These are phyloP conservation scores for Emergomyces orientalis DNA, from an alignment of 2,329 filamentous ascomycete species.

Conservation along the genomic window DNA sequence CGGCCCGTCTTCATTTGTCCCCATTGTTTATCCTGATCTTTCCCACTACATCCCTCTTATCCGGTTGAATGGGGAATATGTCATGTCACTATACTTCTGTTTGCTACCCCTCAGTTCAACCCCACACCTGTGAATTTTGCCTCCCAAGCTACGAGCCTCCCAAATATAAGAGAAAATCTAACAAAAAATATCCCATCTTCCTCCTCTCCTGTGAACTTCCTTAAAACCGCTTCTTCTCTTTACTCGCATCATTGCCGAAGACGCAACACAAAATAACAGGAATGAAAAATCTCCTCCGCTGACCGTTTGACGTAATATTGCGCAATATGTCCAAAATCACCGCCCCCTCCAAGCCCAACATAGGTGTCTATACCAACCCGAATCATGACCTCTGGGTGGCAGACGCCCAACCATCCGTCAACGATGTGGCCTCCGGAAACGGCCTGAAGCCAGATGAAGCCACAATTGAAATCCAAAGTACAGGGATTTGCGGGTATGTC, in stretches of 20 bases:
- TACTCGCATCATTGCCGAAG: background rate
- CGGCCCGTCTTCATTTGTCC: background rate
- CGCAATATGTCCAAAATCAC: background rate
- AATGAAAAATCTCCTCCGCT: background rate
- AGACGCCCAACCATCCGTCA: conserved; percentile 64
- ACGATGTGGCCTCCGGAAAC: conserved; percentile 59
- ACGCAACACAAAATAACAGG: background rate
- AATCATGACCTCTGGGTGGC: conserved; percentile 84
- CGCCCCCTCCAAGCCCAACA: conserved; percentile 59
- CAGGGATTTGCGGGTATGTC: conserved; percentile 83
- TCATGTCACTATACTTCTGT: background rate
- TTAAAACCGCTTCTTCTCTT: too few species aligned
- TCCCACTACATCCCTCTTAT: background rate
- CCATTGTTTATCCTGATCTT: background rate
- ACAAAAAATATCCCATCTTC: background rate
- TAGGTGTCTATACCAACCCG: conserved; percentile 93
- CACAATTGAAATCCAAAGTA: conserved; percentile 87
- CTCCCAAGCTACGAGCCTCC: background rate
- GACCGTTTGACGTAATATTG: background rate
- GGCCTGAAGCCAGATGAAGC: conserved; percentile 73
- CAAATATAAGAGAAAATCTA: background rate
- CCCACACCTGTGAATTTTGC: background rate
- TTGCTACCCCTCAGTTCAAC: background rate
- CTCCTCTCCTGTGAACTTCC: background rate
- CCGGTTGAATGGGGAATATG: background rate